Evolutionary conservation across 1,284 basidiomycete genomes (phyloP), one percentile per base, ranked within the genome.

Genomic region (Rhodofomes roseus): DNA sequence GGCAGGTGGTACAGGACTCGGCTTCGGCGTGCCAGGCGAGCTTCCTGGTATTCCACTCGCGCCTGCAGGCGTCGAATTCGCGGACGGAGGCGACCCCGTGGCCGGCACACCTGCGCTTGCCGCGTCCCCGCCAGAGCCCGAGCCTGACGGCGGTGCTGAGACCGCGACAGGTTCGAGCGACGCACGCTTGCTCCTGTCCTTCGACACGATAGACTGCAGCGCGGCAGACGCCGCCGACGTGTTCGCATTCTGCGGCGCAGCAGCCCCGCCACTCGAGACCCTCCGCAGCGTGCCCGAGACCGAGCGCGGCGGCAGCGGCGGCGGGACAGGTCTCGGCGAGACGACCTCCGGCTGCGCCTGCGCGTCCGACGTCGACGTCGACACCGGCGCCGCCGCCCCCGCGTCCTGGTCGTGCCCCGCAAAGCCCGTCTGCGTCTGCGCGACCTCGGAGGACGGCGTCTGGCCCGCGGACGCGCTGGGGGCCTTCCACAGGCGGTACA

Each of bases 401-500:
- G 70, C 70, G 57, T 77, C 76, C 55, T 68, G 68, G 64, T 73
- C 71, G n/a, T 54, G 59, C 29, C 68, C 68, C 11, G 60, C 56
- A 58, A 67, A 67, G 11, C 66, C 70, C 14, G 56, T 29, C 59
- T 63, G 62, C 31, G 43, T 50, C 52, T 73, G 62, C 40, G 65
- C 63, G 55, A 72, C 65, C n/a, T 66, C 57, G n/a, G 65, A n/a
- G 31, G 31, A 4, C 66, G 12, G 68, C 63, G 53, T 67, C 57
- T 50, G 67, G 63, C 23, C 60, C 34, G 22, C 69, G 61, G 27
- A 70, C 52, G 43, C 43, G 23, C 73, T 71, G 18, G 81, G 79
- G 50, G 73, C 82, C 70, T 86, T 87, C 82, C 86, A 89, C 43
- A 91, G 74, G 27, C 87, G 81, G 69, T 89, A 90, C 61, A 90